Percentiles rank a stretch among this genome's conserved stretches.
phyloP scores from a whole-genome alignment of 2,329 filamentous ascomycete species.

The Tolypocladium cylindrosporum region DNA sequence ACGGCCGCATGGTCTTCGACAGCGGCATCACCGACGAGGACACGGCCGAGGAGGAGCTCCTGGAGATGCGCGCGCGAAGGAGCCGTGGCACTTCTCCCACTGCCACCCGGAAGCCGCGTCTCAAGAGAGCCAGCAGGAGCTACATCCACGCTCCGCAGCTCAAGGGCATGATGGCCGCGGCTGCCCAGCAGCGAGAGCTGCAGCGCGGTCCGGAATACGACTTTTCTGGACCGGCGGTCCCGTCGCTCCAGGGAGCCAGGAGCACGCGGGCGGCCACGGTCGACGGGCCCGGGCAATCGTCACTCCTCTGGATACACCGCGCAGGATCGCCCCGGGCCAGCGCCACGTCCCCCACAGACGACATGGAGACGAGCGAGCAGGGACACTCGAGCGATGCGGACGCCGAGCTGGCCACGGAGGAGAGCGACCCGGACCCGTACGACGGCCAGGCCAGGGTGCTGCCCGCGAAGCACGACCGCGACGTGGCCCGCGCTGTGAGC shows the following conservation, averaged over 20 bases:
- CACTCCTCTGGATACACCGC: background rate
- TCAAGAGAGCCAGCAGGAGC: constrained; percentile 31
- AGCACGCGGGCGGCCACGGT: background rate
- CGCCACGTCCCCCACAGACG: constrained; percentile 15
- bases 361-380: constrained; percentile 21
- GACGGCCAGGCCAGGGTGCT: constrained; percentile 7
- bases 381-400: constrained; percentile 20
- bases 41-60: constrained; percentile 31
- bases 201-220: constrained; percentile 17
- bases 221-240: constrained; percentile 18
- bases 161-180: background rate
- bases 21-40: constrained; percentile 32
- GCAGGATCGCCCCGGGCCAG: constrained; percentile 3
- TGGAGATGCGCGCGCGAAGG: constrained; percentile 28
- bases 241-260: background rate
- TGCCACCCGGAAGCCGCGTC: constrained; percentile 25
- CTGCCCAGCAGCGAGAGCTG: constrained; percentile 6
- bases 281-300: background rate
- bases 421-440: constrained; percentile 21
- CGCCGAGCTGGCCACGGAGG: constrained; percentile 19
- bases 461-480: background rate
- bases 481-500: background rate
- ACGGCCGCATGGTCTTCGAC: constrained; percentile 25
- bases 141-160: constrained; percentile 22
- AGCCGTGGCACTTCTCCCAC: constrained; percentile 13